Conservation (phyloP, 306 rosid species). For the Dicorynia guianensis region DNA sequence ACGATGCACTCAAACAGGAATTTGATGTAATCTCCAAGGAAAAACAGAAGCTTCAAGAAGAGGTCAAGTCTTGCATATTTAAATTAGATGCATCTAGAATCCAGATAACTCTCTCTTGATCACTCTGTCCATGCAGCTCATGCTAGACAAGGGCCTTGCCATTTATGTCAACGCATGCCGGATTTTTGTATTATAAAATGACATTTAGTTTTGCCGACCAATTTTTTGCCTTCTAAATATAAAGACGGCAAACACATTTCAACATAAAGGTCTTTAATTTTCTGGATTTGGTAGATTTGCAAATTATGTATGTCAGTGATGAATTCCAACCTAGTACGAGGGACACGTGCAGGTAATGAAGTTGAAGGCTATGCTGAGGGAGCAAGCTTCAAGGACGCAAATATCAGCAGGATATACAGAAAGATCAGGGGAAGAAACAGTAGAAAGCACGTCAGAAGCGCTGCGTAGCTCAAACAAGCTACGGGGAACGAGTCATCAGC, state of each 20-base stretch:
- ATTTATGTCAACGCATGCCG: neutral
- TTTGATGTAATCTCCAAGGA: slow-evolving; percentile 70
- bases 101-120: neutral
- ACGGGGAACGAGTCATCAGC: slow-evolving; percentile 46
- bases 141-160: slow-evolving; percentile 37
- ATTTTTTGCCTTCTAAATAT: slow-evolving; percentile 1
- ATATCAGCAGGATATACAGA: slow-evolving; percentile 56
- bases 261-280: neutral
- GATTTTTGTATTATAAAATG: neutral
- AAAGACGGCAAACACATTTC: neutral
- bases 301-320: too few species aligned
- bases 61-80: slow-evolving; percentile 52
- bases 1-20: slow-evolving; percentile 80
- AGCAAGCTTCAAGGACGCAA: slow-evolving; percentile 63
- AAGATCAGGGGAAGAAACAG: slow-evolving; percentile 70
- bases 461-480: slow-evolving; percentile 49
- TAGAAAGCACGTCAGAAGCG: slow-evolving; percentile 56
- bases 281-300: neutral
- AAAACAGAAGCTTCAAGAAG: slow-evolving; percentile 76
- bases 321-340: too few species aligned
- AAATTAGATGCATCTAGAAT: neutral
- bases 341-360: slow-evolving; percentile 58
- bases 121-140: slow-evolving; percentile 28
- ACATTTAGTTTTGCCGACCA: neutral
- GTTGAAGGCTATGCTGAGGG: slow-evolving; percentile 73